These are phyloP conservation scores for Lindgomyces ingoldianus DNA, from an alignment of 495 filamentous ascomycete genomes.

Conservation along the genomic window DNA sequence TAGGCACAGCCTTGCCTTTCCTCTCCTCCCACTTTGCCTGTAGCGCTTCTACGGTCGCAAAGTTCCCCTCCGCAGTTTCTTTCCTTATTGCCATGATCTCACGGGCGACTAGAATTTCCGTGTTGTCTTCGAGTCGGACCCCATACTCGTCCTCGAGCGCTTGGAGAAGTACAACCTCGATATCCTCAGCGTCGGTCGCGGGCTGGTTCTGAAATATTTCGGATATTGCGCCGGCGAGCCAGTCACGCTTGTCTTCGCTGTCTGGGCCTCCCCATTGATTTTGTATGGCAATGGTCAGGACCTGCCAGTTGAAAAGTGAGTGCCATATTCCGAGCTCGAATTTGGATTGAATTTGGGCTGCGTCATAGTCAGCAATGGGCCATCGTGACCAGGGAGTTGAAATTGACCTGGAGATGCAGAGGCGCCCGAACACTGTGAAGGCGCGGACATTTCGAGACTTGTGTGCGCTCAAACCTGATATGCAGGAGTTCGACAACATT, in stretches of 20 bases:
- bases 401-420: constrained; percentile 1
- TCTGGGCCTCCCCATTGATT: constrained; percentile 88
- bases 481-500: neutral
- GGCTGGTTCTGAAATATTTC: constrained; percentile 72
- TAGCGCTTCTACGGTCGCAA: constrained; percentile 66
- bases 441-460: constrained; percentile 7
- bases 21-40: constrained; percentile 63
- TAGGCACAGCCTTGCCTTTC: constrained; percentile 52
- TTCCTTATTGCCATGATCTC: constrained; percentile 67
- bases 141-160: constrained; percentile 96
- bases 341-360: constrained; percentile 46
- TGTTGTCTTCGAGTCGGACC: constrained; percentile 85
- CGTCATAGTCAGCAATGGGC: neutral
- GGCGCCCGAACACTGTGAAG: constrained; percentile 3
- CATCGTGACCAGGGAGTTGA: neutral
- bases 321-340: constrained; percentile 42
- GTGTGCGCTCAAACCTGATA: neutral
- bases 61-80: constrained; percentile 64
- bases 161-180: constrained; percentile 80
- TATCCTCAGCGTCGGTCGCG: constrained; percentile 76
- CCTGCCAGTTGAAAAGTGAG: constrained; percentile 69
- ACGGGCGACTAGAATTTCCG: constrained; percentile 69
- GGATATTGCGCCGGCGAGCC: constrained; percentile 87
- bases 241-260: constrained; percentile 84
- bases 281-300: constrained; percentile 81